These are phyloP conservation scores for Carex myosuroides DNA, from an alignment of 176 grass and related monocot genomes.

Conservation along the genomic window DNA sequence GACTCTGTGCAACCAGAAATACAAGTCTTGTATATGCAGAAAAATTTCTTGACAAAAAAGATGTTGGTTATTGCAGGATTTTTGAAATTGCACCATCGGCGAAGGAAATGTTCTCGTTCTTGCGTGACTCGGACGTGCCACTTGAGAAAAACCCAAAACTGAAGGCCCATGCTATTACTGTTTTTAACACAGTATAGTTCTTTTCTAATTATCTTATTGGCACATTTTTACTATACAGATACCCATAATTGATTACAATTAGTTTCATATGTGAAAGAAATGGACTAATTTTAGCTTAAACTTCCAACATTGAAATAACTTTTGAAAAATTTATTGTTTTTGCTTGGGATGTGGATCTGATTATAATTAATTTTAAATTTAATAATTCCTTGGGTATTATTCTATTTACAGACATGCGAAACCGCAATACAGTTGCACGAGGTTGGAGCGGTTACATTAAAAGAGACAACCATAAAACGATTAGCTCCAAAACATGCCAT, in stretches of 20 bases:
- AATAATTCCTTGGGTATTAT: neutral
- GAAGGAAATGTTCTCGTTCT: constrained; percentile 61
- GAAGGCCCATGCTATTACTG: constrained; percentile 52
- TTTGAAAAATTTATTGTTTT: neutral
- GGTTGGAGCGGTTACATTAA: constrained; percentile 52
- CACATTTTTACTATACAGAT: neutral
- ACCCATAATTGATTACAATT: neutral
- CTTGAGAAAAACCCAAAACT: constrained; percentile 75
- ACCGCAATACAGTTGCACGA: constrained; percentile 56
- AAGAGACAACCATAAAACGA: constrained; percentile 42
- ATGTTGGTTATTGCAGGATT: constrained; percentile 28
- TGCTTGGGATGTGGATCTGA: neutral
- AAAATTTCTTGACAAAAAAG: neutral
- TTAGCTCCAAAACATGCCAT: constrained; percentile 40
- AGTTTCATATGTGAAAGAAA: neutral
- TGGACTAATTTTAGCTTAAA: neutral
- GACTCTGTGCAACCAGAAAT: neutral
- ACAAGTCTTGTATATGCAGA: neutral
- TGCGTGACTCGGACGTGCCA: constrained; percentile 38
- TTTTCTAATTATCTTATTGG: neutral
- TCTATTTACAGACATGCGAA: constrained; percentile 48
- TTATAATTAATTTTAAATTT: neutral
- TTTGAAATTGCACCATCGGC: constrained; percentile 60
- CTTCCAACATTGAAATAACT: neutral
- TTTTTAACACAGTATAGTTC: constrained; percentile 47